A percentile compares a stretch with the other conserved stretches of the same genome.
These are phyloP conservation scores for Aspergillus quadrilineatus DNA, from an alignment of 2,329 filamentous ascomycete species.

Conservation along the genomic window DNA sequence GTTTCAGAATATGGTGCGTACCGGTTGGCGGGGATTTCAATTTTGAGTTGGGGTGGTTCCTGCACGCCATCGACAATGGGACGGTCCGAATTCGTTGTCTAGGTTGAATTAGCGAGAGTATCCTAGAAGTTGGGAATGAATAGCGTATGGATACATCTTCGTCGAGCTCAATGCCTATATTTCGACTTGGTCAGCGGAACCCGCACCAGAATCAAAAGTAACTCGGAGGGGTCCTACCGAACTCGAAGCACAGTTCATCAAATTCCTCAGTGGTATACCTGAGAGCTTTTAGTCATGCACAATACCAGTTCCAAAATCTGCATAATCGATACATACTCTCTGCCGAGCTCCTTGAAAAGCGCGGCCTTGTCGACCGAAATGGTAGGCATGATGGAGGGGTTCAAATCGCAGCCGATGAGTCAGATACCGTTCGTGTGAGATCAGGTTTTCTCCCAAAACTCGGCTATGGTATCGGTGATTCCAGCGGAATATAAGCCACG, in stretches of 20 bases:
- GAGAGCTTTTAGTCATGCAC: conserved; percentile 8
- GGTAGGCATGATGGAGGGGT: conserved; percentile 74
- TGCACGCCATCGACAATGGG: conserved; percentile 75
- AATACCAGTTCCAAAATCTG: not conserved
- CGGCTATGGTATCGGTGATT: not conserved
- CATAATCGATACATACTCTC: conserved; percentile 62
- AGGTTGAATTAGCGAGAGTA: conserved; percentile 26
- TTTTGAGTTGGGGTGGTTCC: conserved; percentile 90
- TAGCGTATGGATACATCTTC: conserved; percentile 63
- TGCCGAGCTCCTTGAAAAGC: conserved; percentile 88
- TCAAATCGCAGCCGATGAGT: conserved; percentile 23
- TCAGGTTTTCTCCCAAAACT: conserved; percentile 10
- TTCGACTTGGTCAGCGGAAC: conserved; percentile 30
- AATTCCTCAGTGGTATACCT: conserved; percentile 93
- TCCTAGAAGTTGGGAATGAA: conserved; percentile 18
- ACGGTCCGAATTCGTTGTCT: conserved; percentile 71
- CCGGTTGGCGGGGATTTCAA: conserved; percentile 94
- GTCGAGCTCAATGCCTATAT: conserved; percentile 79
- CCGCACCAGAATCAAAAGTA: conserved; percentile 22
- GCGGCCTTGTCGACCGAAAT: conserved; percentile 95
- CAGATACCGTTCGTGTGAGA: conserved; percentile 1
- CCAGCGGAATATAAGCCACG: not conserved
- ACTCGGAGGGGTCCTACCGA: conserved; percentile 55
- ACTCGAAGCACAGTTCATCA: conserved; percentile 97
- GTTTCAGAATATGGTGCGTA: conserved; percentile 48